Conservation (phyloP, 73 alveolate genomes). For the Paramecium biaurelia region DNA sequence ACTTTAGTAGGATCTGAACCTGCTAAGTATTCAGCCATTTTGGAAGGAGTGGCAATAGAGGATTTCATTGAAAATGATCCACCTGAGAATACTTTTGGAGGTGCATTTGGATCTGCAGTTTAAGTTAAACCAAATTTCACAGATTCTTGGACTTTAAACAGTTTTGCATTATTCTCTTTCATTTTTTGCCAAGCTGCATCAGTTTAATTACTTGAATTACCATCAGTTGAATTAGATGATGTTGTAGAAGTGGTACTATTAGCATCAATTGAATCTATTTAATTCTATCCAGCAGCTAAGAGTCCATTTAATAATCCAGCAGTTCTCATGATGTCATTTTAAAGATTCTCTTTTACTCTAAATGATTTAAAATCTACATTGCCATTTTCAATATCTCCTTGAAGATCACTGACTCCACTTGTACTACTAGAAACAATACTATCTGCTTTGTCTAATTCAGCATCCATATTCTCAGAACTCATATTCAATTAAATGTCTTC, state of each 20-base stretch:
- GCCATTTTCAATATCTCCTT: neutral
- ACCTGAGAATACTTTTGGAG: conserved; percentile 23
- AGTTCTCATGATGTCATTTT: neutral
- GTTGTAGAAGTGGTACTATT: neutral
- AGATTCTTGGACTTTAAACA: neutral
- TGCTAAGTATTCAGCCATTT: neutral
- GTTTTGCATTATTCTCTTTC: neutral
- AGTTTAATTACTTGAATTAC: neutral
- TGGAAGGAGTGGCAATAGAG: neutral
- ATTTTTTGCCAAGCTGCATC: neutral
- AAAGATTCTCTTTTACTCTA: neutral
- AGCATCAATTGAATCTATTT: neutral
- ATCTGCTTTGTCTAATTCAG: neutral
- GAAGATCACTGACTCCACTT: neutral
- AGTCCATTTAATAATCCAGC: neutral
- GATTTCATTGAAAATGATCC: neutral
- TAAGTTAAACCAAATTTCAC: neutral
- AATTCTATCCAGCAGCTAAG: neutral
- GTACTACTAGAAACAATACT: neutral
- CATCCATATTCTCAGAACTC: neutral
- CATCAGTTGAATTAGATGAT: neutral
- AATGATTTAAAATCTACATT: neutral
- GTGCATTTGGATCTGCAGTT: conserved; percentile 18
- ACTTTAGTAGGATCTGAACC: neutral
- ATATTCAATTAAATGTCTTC: neutral